Conservation (phyloP, 345 rosid genomes). For the Citrus reticulata region DNA sequence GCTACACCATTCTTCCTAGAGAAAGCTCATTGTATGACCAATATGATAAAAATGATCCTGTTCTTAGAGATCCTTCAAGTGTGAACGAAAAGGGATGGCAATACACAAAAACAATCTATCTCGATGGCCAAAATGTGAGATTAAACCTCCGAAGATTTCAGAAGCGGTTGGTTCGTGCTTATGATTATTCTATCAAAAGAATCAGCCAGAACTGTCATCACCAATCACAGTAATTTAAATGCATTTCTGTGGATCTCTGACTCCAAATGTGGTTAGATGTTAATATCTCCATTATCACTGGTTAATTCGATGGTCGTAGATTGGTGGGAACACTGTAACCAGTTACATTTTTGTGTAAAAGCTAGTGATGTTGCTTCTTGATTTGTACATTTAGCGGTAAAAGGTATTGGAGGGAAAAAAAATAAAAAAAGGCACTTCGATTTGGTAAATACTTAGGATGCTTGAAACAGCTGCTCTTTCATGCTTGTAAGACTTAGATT, state of each 20-base stretch:
- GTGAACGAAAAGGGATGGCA: slow-evolving; percentile 70
- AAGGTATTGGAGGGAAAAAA: background rate
- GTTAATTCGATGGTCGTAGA: background rate
- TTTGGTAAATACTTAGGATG: slow-evolving; percentile 8
- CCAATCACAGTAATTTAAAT: background rate
- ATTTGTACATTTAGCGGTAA: background rate
- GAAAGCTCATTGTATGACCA: slow-evolving; percentile 69
- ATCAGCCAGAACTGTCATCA: slow-evolving; percentile 1
- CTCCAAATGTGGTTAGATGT: background rate
- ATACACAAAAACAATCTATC: slow-evolving; percentile 68
- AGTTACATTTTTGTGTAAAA: slow-evolving; percentile 6
- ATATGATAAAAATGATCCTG: slow-evolving; percentile 54
- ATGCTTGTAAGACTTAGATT: slow-evolving; percentile 5
- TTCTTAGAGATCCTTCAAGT: slow-evolving; percentile 59
- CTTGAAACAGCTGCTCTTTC: background rate
- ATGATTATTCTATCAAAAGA: slow-evolving; percentile 29
- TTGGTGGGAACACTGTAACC: background rate
- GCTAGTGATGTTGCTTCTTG: background rate
- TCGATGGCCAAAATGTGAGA: slow-evolving; percentile 61
- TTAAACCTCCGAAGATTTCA: slow-evolving; percentile 53
- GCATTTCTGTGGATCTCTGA: background rate
- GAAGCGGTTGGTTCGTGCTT: slow-evolving; percentile 52
- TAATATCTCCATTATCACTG: background rate
- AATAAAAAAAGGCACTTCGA: background rate
- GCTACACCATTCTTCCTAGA: slow-evolving; percentile 49